phyloP scores from a whole-genome alignment of 768 basidiomycete genomes.

The Pulveroboletus ravenelii region DNA sequence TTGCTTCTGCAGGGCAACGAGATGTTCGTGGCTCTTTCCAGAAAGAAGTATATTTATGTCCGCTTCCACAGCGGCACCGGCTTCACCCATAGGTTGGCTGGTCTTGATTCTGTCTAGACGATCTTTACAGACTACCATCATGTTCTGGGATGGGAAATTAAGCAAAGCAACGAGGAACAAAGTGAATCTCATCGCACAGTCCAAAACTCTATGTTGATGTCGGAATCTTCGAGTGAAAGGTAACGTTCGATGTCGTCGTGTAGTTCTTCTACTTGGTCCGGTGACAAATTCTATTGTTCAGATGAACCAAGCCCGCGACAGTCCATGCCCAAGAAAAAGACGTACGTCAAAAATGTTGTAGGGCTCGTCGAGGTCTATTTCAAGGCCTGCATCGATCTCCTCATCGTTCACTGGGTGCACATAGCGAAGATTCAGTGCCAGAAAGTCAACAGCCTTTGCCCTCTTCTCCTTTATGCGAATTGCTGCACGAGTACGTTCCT shows the following conservation, averaged over 20 bases:
- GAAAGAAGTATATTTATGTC: constrained; percentile 79
- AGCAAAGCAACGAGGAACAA: neutral
- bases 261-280: constrained; percentile 86
- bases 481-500: constrained; percentile 83
- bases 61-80: constrained; percentile 73
- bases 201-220: constrained; percentile 95
- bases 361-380: constrained; percentile 97
- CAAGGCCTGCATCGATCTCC: constrained; percentile 82
- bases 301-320: neutral
- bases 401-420: constrained; percentile 73
- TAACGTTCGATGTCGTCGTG: constrained; percentile 94
- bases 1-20: constrained; percentile 75
- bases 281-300: constrained; percentile 65
- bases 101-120: constrained; percentile 71
- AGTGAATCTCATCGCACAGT: constrained; percentile 50
- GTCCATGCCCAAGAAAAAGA: constrained; percentile 3
- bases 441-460: constrained; percentile 97
- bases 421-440: constrained; percentile 94
- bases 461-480: constrained; percentile 95
- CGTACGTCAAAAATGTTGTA: constrained; percentile 95
- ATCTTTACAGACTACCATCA: constrained; percentile 96
- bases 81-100: constrained; percentile 58
- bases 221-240: constrained; percentile 76
- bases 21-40: constrained; percentile 83
- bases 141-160: constrained; percentile 53